Conservation (phyloP, 2,329 filamentous ascomycete genomes). For the Pseudovirgaria hyperparasitica region DNA sequence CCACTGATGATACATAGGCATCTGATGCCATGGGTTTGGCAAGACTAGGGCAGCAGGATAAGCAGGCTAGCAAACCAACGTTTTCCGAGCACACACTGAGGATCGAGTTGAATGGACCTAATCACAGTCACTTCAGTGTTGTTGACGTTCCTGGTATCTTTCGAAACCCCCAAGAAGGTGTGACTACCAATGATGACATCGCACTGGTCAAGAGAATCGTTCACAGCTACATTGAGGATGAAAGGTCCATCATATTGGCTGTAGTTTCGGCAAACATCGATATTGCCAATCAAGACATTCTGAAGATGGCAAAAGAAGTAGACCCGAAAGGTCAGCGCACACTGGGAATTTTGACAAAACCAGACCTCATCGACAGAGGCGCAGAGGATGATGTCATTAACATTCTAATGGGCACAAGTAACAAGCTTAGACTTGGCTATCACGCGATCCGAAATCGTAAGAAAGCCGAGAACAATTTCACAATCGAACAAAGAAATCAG, state of each 20-base stretch:
- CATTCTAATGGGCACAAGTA: slow-evolving; percentile 13
- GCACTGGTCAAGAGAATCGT: slow-evolving; percentile 9
- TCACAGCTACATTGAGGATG: slow-evolving; percentile 9
- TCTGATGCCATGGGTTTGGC: slow-evolving; percentile 12
- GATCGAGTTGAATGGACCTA: slow-evolving; percentile 26
- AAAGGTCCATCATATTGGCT: slow-evolving; percentile 11
- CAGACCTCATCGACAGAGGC: slow-evolving; percentile 18
- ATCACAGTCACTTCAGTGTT: slow-evolving; percentile 27
- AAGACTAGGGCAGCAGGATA: slow-evolving; percentile 19
- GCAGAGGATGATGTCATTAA: slow-evolving; percentile 11
- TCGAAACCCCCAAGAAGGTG: slow-evolving; percentile 1
- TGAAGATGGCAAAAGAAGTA: slow-evolving; percentile 24
- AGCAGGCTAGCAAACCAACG: slow-evolving; percentile 6
- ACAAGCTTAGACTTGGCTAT: slow-evolving; percentile 17
- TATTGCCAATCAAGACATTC: slow-evolving; percentile 33
- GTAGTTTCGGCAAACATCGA: slow-evolving; percentile 21
- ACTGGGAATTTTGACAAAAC: slow-evolving; percentile 25
- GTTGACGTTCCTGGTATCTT: slow-evolving; percentile 34
- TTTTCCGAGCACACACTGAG: slow-evolving; percentile 28
- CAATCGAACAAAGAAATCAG: slow-evolving; percentile 11
- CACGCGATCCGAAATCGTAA: slow-evolving; percentile 18
- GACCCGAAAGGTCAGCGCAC: slow-evolving; percentile 21
- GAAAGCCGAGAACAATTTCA: slow-evolving; percentile 13
- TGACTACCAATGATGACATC: slow-evolving; percentile 8
- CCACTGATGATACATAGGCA: slow-evolving; percentile 3